Evolutionary conservation across 2,329 filamentous ascomycete genomes (phyloP), one percentile per base, ranked within the genome.

Genomic region (Gliomastix tumulicola): DNA sequence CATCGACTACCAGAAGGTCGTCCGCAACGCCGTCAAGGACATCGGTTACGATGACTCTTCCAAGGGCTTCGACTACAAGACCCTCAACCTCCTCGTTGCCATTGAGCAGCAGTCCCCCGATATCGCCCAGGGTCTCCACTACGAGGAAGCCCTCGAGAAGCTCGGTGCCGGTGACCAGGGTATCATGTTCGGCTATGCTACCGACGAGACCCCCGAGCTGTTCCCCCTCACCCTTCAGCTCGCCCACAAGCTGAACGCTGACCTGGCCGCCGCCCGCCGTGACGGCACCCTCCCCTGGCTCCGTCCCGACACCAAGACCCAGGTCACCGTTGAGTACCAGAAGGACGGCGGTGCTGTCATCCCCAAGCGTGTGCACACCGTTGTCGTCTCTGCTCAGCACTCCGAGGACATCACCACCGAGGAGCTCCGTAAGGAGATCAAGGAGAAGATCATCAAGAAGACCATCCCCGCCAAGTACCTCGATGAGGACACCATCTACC

Each of bases 31-130:
- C 62, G 88, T 98, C 79, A 90, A 95, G 80, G 90, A 94, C 62
- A 98, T 98, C 60, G 92, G 92, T 56, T 98, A 97, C 71, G 92
- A 98, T 71, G 79, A 84, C 68, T 97, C 92, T 39, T 75, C 78
- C 56, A 98, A 98, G 82, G 92, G 92, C 46, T 98, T 98, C 70
- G 92, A 98, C 75, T 95, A 96, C 88, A 97, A 97, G 84, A 98
- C 92, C 53, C 90, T 85, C 76, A 97, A 96, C 75, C 79, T 98
- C 59, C 82, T 97, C 54, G 89, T 97, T 56, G 92, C 90, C 69
- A 96, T 98, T 66, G 92, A 98, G 82, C 81, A 98, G 74, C 92
- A 98, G 73, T 97, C 90, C 43, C 86, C 90, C 57, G 92, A 98
- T 68, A 98, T 98, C 59, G 92, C 92, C 53, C 92, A 97, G 74